These are phyloP conservation scores for Pouteria campechiana DNA, from an alignment of 179 eudicot genomes.

Conservation along the genomic window DNA sequence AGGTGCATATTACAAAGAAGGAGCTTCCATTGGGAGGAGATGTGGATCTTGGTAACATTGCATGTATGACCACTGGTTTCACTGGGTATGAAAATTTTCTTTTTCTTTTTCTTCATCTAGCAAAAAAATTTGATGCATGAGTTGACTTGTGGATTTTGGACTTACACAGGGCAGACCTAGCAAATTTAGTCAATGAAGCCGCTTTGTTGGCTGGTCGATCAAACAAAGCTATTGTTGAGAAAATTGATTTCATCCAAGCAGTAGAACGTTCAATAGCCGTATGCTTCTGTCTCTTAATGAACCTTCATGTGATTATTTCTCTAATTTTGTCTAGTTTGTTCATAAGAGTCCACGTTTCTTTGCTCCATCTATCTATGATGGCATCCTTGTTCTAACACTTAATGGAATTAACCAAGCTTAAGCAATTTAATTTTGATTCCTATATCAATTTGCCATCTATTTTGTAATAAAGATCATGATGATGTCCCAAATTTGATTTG, in stretches of 20 bases:
- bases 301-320: too few relatives aligned
- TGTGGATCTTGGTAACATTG: constrained; percentile 64
- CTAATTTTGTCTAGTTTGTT: too few relatives aligned
- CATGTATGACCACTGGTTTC: constrained; percentile 93
- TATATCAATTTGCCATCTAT: too few relatives aligned
- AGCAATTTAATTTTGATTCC: too few relatives aligned
- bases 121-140: background rate
- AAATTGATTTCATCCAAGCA: constrained; percentile 76
- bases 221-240: constrained; percentile 65
- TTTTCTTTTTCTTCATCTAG: background rate
- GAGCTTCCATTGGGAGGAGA: constrained; percentile 80
- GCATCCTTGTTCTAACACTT: too few relatives aligned
- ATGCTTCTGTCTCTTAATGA: constrained; percentile 9
- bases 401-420: too few relatives aligned
- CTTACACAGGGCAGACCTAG: constrained; percentile 90
- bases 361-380: too few relatives aligned
- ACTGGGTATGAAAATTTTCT: constrained; percentile 58
- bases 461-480: too few relatives aligned
- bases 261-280: constrained; percentile 94
- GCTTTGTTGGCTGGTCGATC: constrained; percentile 91
- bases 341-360: too few relatives aligned
- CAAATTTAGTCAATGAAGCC: constrained; percentile 95
- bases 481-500: too few relatives aligned
- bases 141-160: constrained; percentile 4
- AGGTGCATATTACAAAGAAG: constrained; percentile 75